Percentiles rank a stretch among this genome's conserved stretches.
phyloP scores from a whole-genome alignment of 202 grass and related monocot species.

The Zoysia matrella region DNA sequence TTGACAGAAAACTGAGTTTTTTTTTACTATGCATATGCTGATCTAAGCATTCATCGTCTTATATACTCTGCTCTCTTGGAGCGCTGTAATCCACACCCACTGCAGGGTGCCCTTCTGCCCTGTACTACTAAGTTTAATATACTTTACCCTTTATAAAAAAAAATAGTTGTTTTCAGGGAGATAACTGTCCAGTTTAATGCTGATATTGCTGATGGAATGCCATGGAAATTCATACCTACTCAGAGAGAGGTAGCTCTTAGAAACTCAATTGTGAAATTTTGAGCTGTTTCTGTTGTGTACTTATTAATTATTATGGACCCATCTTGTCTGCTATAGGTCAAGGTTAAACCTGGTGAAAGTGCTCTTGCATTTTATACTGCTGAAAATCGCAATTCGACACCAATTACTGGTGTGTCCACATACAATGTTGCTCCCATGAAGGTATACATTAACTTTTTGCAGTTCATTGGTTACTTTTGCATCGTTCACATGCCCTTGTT shows the following conservation, averaged over 20 bases:
- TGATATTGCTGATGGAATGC: constrained; percentile 99
- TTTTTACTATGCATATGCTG: constrained; percentile 1
- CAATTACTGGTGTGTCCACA: constrained; percentile 95
- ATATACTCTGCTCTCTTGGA: too few species aligned
- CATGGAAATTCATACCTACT: constrained; percentile 95
- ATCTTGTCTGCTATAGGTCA: constrained; percentile 63
- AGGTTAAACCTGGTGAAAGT: constrained; percentile 98
- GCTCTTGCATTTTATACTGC: constrained; percentile 99
- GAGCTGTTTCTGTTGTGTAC: neutral
- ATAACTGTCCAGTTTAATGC: constrained; percentile 98
- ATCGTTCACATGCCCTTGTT: constrained; percentile 6
- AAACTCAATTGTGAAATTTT: neutral
- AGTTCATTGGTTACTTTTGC: neutral
- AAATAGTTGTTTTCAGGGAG: constrained; percentile 63
- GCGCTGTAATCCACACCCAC: neutral
- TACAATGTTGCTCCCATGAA: constrained; percentile 99
- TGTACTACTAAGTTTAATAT: neutral
- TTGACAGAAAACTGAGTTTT: neutral
- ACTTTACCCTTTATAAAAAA: neutral
- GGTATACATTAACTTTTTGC: constrained; percentile 52
- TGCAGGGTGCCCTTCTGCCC: neutral
- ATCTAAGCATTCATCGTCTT: too few species aligned
- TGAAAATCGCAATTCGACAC: constrained; percentile 79
- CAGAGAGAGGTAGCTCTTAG: constrained; percentile 80
- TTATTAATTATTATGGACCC: neutral